A percentile compares a stretch with the other conserved stretches of the same genome.
These are phyloP conservation scores for Boletellus ananiceps DNA, from an alignment of 768 basidiomycete species.

Conservation along the genomic window DNA sequence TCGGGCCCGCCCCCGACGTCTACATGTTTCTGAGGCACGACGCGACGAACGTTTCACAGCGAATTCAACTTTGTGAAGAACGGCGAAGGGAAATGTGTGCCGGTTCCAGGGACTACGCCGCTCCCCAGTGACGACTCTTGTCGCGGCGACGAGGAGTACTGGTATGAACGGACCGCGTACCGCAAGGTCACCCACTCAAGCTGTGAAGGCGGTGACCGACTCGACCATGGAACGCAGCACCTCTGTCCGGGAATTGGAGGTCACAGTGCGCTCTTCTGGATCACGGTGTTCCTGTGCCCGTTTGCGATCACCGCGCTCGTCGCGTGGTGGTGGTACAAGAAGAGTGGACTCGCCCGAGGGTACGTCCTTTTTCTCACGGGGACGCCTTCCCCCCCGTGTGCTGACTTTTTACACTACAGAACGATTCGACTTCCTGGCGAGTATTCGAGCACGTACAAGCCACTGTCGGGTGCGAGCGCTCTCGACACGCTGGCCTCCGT, in stretches of 20 bases:
- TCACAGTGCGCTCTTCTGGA: constrained; percentile 81
- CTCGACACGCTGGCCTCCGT: constrained; percentile 79
- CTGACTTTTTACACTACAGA: constrained; percentile 32
- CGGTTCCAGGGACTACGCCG: constrained; percentile 64
- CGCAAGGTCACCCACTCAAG: constrained; percentile 86
- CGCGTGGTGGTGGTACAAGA: constrained; percentile 78
- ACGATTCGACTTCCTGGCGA: constrained; percentile 73
- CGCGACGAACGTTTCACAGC: constrained; percentile 36
- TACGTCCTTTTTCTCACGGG: constrained; percentile 34
- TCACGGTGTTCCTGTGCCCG: constrained; percentile 68
- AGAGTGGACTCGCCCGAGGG: constrained; percentile 72
- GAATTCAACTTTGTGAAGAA: constrained; percentile 90
- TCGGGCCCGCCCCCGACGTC: not conserved
- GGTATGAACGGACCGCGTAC: constrained; percentile 93
- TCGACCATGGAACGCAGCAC: constrained; percentile 71
- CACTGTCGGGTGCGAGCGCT: constrained; percentile 39
- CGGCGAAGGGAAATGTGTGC: constrained; percentile 65
- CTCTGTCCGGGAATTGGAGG: constrained; percentile 76
- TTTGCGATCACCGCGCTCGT: constrained; percentile 72
- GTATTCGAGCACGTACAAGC: constrained; percentile 28
- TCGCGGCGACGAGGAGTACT: constrained; percentile 60
- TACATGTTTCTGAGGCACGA: too few species aligned
- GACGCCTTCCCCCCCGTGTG: too few species aligned
- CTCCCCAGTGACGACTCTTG: constrained; percentile 62
- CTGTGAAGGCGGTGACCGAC: constrained; percentile 77